Base-by-base conservation (phyloP, 441 rosid species). In the Erodium texanum region DNA sequence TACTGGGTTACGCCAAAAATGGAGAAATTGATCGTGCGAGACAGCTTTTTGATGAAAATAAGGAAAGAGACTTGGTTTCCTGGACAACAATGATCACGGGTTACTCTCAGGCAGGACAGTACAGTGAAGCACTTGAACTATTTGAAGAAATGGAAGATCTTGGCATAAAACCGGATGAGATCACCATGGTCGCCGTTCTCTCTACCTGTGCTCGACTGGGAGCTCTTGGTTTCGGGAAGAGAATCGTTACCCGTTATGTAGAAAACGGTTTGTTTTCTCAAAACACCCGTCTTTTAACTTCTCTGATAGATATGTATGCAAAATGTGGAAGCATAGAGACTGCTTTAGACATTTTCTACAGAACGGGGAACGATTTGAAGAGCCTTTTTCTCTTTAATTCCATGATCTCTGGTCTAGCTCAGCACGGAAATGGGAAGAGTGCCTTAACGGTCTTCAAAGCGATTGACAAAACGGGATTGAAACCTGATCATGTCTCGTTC, bases 261-360 rank as follows among this genome's bases (percentile, higher is more conserved):
- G 70, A 52, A 66, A 41, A 62, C 5, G 56, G 24, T n/a, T 45
- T 62, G 48, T 41, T 10, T 16, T 61, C 70, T 62, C 66, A 65
- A 38, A 78, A 80, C 64, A 22, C 43, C 18, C 24, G 72, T 64
- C 73, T 80, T 34, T 63, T 58, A 9, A 80, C 81, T 12, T 77
- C 79, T n/a, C 50, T 77, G n/a, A n/a, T 80, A 68, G 81, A 75
- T 62, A 80, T 80, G 83, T 80, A 77, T 71, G 78, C 81, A 45
- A 80, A 80, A 71, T 73, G 79, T 34, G 79, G 81, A 34, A 75
- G 72, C 64, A 75, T 80, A 43, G 72, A 77, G 19, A 62, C 66
- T 68, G 79, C 83, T 23, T 65, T 72, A 22, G 66, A 69, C n/a
- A 64, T 71, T 62, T 80, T 80, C 54, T 16, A 69, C 7, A 54